Conservation (phyloP, 164 flowering plant genomes). For the Vitis amurensis region DNA sequence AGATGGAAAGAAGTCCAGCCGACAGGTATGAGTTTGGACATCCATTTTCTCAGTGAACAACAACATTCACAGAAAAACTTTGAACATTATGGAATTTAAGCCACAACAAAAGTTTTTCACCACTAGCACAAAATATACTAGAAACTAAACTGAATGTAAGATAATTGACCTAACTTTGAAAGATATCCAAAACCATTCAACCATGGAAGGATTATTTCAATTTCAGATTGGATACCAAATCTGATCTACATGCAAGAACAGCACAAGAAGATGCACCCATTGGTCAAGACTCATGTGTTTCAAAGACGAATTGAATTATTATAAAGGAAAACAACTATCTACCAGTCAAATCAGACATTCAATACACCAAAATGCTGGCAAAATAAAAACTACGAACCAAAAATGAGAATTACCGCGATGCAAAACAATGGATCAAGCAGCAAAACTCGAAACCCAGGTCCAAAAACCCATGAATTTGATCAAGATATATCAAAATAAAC, state of each 20-base stretch:
- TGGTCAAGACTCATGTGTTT: neutral
- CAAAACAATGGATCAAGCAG: neutral
- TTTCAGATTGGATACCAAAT: neutral
- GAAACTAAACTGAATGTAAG: too few relatives aligned
- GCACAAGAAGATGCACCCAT: neutral
- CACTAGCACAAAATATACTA: too few relatives aligned
- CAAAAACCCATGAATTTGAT: neutral
- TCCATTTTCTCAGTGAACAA: too few relatives aligned
- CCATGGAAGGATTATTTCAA: neutral
- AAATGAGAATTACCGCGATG: neutral
- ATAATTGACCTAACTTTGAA: too few relatives aligned
- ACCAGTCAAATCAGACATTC: neutral
- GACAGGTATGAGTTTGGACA: too few relatives aligned
- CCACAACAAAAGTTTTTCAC: too few relatives aligned
- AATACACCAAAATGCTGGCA: neutral
- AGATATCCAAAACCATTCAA: neutral
- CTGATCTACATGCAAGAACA: neutral
- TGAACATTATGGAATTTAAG: too few relatives aligned
- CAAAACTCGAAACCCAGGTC: constrained; percentile 3
- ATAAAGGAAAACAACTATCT: neutral
- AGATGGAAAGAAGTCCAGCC: too few relatives aligned
- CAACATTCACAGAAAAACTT: too few relatives aligned
- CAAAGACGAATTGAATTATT: neutral
- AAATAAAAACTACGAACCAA: neutral
- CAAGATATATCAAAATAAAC: constrained; percentile 4